These are phyloP conservation scores for Stachybotrys elegans DNA, from an alignment of 2,329 filamentous ascomycete genomes.

Conservation along the genomic window DNA sequence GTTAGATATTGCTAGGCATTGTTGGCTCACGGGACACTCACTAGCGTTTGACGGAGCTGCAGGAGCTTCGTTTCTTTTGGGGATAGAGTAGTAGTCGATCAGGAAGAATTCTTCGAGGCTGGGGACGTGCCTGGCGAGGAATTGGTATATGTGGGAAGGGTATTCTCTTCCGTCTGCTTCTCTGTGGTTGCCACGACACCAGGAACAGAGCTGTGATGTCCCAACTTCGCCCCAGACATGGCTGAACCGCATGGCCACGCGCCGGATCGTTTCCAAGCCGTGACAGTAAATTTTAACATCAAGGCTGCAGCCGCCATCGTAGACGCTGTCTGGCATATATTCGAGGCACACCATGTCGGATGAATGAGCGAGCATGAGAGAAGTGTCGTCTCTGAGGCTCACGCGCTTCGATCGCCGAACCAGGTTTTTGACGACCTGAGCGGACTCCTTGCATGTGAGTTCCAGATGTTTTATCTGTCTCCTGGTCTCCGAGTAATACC, in stretches of 20 bases:
- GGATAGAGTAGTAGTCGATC: conserved; percentile 38
- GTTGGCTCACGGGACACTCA: no score
- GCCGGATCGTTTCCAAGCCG: conserved; percentile 26
- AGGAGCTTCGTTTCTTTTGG: no score
- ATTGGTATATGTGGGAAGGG: conserved; percentile 38
- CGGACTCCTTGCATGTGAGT: conserved; percentile 21
- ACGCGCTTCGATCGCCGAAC: no score
- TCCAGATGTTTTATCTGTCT: not conserved
- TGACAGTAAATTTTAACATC: conserved; percentile 19
- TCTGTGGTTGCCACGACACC: conserved; percentile 27
- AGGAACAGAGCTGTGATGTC: conserved; percentile 19
- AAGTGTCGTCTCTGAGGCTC: no score
- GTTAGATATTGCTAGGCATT: no score
- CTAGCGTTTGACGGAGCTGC: no score
- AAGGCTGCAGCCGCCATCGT: conserved; percentile 20
- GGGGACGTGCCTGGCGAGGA: conserved; percentile 34
- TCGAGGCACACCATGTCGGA: conserved; percentile 28
- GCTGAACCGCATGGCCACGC: conserved; percentile 36
- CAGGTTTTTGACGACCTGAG: conserved; percentile 11
- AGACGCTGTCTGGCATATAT: conserved; percentile 24
- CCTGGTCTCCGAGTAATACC: no score
- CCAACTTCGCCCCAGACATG: conserved; percentile 33
- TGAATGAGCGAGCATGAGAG: no score
- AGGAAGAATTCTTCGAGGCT: conserved; percentile 39
- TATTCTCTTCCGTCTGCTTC: conserved; percentile 19